Percentiles rank a stretch among this genome's conserved stretches.
phyloP scores from a whole-genome alignment of 108 stramenopile genomes.

The Cyclotella kingstonii region DNA sequence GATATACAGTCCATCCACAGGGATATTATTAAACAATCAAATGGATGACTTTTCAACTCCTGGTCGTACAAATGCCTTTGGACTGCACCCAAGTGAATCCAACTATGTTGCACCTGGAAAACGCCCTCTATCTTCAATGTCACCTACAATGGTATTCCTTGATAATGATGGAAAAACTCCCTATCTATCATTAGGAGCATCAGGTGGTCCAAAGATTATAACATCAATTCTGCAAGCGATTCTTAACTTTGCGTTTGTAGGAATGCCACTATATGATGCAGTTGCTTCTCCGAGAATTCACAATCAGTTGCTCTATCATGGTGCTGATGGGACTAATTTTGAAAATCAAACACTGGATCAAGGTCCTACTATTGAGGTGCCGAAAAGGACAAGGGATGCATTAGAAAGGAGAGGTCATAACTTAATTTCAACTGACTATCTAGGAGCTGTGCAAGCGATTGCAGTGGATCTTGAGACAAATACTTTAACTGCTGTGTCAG shows the following conservation, averaged over 20 bases:
- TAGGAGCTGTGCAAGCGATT: conserved; percentile 73
- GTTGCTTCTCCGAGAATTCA: conserved; percentile 68
- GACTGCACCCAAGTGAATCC: conserved; percentile 58
- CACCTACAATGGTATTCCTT: conserved; percentile 72
- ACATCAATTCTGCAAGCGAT: conserved; percentile 69
- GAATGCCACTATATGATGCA: conserved; percentile 65
- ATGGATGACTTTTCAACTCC: conserved; percentile 68
- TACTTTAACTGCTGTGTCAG: conserved; percentile 58
- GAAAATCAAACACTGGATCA: conserved; percentile 28
- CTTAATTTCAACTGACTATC: conserved; percentile 52
- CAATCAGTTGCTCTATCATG: conserved; percentile 75
- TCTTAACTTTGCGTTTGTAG: conserved; percentile 56
- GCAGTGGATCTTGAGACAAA: conserved; percentile 61
- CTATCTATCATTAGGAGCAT: conserved; percentile 60
- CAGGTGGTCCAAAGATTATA: conserved; percentile 86
- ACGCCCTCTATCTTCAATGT: conserved; percentile 80
- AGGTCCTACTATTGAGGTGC: conserved; percentile 45
- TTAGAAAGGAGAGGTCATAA: conserved; percentile 50
- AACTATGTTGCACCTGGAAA: conserved; percentile 78
- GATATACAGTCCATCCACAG: conserved; percentile 66
- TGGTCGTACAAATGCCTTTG: conserved; percentile 60
- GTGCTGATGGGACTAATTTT: conserved; percentile 31
- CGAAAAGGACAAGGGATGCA: conserved; percentile 45
- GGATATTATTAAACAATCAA: conserved; percentile 74
- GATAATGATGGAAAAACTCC: not conserved